These are phyloP conservation scores for Apiospora hydei DNA, from an alignment of 2,329 filamentous ascomycete species.

Conservation along the genomic window DNA sequence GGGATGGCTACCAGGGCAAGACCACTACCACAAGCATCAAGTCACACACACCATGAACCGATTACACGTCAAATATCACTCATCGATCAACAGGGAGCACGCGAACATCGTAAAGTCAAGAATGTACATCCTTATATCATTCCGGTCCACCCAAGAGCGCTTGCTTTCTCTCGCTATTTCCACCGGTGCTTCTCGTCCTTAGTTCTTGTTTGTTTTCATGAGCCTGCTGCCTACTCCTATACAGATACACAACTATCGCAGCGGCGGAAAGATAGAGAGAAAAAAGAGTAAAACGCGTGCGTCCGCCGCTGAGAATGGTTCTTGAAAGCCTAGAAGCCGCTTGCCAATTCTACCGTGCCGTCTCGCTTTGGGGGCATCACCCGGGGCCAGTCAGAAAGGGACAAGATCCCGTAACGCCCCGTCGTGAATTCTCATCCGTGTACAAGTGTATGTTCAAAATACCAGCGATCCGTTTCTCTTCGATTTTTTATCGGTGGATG, in stretches of 20 bases:
- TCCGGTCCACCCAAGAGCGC: slow-evolving; percentile 7
- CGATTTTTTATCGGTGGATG: background rate
- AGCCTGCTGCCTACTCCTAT: slow-evolving; percentile 17
- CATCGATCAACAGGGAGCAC: background rate
- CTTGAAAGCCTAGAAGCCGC: slow-evolving; percentile 6
- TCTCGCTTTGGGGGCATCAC: background rate
- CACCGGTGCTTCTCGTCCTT: background rate
- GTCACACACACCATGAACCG: background rate
- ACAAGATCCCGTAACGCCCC: background rate
- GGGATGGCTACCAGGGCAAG: background rate
- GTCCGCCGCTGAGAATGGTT: background rate
- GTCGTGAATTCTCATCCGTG: background rate
- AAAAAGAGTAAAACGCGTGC: background rate
- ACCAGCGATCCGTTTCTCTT: background rate
- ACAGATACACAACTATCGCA: slow-evolving; percentile 14
- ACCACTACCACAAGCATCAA: no score
- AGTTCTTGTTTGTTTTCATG: slow-evolving; percentile 14
- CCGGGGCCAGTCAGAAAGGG: background rate
- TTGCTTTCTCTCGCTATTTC: background rate
- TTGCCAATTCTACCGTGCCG: background rate
- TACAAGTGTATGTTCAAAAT: slow-evolving; percentile 16
- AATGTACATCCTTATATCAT: slow-evolving; percentile 6
- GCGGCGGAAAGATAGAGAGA: background rate
- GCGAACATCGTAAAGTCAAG: background rate
- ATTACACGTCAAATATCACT: background rate